Evolutionary conservation across 139 green algal species (phyloP).

Genomic region (Chlorella sp.): DNA sequence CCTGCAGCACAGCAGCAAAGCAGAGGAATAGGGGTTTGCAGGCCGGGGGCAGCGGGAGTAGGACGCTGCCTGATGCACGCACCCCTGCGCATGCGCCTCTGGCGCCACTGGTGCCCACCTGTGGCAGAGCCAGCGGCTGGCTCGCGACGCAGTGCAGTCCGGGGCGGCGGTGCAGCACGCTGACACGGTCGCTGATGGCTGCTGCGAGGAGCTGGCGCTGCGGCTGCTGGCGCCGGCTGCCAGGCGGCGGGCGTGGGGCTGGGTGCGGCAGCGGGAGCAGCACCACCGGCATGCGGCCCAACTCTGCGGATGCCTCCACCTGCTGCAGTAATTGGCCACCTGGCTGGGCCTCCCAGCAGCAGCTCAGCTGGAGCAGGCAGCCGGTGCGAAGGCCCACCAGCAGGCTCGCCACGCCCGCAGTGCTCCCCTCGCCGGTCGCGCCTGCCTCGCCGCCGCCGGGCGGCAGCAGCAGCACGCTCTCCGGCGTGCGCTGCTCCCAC

Average conservation of each 20-base stretch:
- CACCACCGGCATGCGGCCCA: slow-evolving; percentile 22
- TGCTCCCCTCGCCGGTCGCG: too few relatives aligned
- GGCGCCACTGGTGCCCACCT: background rate
- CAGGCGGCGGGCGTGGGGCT: background rate
- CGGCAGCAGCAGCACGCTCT: slow-evolving; percentile 17
- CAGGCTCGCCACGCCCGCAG: background rate
- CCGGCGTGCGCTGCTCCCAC: slow-evolving; percentile 9
- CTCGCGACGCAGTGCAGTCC: background rate
- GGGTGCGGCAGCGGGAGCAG: slow-evolving; percentile 26
- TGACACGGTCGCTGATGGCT: slow-evolving; percentile 13
- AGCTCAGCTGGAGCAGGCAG: slow-evolving; percentile 9
- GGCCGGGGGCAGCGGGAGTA: too few relatives aligned
- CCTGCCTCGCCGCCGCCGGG: background rate
- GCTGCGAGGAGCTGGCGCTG: background rate
- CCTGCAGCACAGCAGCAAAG: background rate
- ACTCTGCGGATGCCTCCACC: too few relatives aligned
- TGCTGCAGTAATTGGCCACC: too few relatives aligned
- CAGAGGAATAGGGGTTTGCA: too few relatives aligned
- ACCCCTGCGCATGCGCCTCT: background rate
- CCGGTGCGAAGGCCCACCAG: slow-evolving; percentile 23
- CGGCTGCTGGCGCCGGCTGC: background rate
- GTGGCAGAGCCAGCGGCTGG: background rate
- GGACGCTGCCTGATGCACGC: too few relatives aligned
- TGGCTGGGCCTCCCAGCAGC: background rate
- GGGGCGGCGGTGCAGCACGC: background rate